Base-by-base conservation (phyloP, 441 rosid species). In the Pelargonium myrrhifolium region DNA sequence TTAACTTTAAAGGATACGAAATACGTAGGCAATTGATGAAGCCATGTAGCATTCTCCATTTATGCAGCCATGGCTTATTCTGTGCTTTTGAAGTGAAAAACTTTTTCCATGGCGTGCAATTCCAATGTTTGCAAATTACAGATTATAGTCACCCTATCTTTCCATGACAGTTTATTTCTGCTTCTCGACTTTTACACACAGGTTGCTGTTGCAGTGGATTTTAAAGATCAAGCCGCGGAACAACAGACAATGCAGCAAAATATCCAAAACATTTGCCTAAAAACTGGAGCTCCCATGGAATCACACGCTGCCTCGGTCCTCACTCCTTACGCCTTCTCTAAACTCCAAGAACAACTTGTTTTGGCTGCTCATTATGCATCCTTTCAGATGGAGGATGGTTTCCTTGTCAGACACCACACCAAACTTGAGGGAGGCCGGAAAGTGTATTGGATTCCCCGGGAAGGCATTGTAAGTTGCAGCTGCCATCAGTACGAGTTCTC, bases 241-340 rank as follows among this genome's bases (percentile, higher is more conserved):
- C 99, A 90, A 78, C 97, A 90, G 74, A 89, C 89, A 37, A 90
- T 93, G 99, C 99, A 90, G 80, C 96, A 86, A 77, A 93, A 90
- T 77, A 87, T 93, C 60, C 97, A 90, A 76, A 93, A 93, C 69
- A 87, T 90, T 68, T 80, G 84, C 82, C 81, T 90, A 55, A 93
- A 93, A 75, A 90, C 99, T 0, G 98, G 98, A 0, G 96, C 96
- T 5, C 97, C 97, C 5, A 93, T 93, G 99, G 96, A 93, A 75
- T 85, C 96, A 21, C 89, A 93, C 73, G 96, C 96, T 4, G 96
- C 95, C 43, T 66, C 89, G 2, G 77, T 91, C 71, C 91, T 93
- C 73, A 91, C 99, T 31, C 95, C 99, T 9, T 89, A 84, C 21
- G 96, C 97, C 62, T 91, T 93, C 84, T 87, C 95, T 31, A 91